A percentile compares a stretch with the other conserved stretches of the same genome.
Conservation (phyloP, 345 rosid genomes). For the Passiflora organensis region DNA sequence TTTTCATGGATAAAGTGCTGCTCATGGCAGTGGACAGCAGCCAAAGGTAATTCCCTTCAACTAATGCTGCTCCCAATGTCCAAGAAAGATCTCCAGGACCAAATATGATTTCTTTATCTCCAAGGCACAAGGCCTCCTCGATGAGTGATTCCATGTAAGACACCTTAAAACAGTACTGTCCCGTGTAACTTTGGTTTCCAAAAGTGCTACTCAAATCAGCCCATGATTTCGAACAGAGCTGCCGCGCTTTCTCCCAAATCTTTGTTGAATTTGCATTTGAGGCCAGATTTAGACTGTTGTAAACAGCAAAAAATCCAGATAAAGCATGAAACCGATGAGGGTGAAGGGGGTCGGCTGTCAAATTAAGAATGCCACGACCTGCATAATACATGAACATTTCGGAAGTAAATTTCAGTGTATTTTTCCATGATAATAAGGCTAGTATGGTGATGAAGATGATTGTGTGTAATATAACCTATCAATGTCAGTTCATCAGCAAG, state of each 20-base stretch:
- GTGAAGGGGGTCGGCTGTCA: constrained; percentile 15
- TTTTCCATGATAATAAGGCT: neutral
- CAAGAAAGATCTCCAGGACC: constrained; percentile 62
- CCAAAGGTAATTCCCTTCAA: constrained; percentile 37
- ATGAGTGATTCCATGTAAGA: constrained; percentile 46
- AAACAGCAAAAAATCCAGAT: constrained; percentile 50
- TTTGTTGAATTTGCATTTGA: constrained; percentile 35
- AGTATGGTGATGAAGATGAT: too few relatives aligned
- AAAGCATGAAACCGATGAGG: constrained; percentile 41
- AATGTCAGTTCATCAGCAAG: too few relatives aligned
- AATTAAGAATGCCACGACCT: constrained; percentile 31
- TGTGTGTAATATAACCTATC: too few relatives aligned
- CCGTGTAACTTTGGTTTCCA: constrained; percentile 21
- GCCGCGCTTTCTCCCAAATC: constrained; percentile 39
- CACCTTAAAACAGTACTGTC: constrained; percentile 40
- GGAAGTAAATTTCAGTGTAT: neutral
- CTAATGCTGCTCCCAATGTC: constrained; percentile 57
- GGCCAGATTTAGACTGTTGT: constrained; percentile 32
- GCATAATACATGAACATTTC: constrained; percentile 15
- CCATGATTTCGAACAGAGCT: constrained; percentile 38
- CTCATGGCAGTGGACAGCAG: constrained; percentile 8
- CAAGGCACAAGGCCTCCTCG: constrained; percentile 33
- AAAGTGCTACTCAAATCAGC: constrained; percentile 12
- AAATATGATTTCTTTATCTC: constrained; percentile 32
- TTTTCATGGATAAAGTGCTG: constrained; percentile 11